phyloP scores from a whole-genome alignment of 2,329 filamentous ascomycete species.

The Pseudogymnoascus sp. region DNA sequence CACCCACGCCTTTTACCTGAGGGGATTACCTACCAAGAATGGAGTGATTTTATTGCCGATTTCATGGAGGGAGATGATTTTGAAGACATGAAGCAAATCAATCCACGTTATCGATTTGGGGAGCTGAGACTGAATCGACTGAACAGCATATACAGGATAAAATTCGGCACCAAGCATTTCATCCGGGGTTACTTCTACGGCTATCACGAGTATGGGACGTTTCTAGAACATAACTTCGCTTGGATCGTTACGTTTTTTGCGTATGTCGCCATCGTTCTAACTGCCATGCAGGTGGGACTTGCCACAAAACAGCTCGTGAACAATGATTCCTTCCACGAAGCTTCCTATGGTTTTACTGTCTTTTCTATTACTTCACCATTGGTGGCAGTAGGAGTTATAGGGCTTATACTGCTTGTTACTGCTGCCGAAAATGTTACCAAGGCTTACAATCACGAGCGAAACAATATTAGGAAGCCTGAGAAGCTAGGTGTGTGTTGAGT shows the following conservation, averaged over 20 bases:
- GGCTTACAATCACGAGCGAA: background rate
- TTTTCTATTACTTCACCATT: constrained; percentile 40
- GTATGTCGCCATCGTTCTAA: constrained; percentile 39
- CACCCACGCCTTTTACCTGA: constrained; percentile 22
- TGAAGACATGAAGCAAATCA: constrained; percentile 17
- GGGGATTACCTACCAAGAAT: constrained; percentile 16
- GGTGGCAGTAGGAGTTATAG: constrained; percentile 11
- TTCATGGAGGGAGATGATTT: constrained; percentile 14
- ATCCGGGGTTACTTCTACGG: constrained; percentile 13
- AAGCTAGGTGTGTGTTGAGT: background rate
- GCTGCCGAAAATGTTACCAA: background rate
- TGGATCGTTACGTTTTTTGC: constrained; percentile 34
- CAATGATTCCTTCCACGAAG: constrained; percentile 35
- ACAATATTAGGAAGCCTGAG: background rate
- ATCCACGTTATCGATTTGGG: constrained; percentile 29
- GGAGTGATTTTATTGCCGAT: constrained; percentile 21
- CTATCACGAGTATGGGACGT: constrained; percentile 30
- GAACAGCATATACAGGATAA: constrained; percentile 21
- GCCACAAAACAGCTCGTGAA: constrained; percentile 29
- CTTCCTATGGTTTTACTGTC: constrained; percentile 41
- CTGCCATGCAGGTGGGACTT: constrained; percentile 44
- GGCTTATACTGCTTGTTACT: background rate
- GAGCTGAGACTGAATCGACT: constrained; percentile 30
- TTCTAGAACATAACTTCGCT: constrained; percentile 38
- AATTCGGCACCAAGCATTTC: background rate